phyloP scores from a whole-genome alignment of 768 basidiomycete genomes.

The Leccinellum albellum region DNA sequence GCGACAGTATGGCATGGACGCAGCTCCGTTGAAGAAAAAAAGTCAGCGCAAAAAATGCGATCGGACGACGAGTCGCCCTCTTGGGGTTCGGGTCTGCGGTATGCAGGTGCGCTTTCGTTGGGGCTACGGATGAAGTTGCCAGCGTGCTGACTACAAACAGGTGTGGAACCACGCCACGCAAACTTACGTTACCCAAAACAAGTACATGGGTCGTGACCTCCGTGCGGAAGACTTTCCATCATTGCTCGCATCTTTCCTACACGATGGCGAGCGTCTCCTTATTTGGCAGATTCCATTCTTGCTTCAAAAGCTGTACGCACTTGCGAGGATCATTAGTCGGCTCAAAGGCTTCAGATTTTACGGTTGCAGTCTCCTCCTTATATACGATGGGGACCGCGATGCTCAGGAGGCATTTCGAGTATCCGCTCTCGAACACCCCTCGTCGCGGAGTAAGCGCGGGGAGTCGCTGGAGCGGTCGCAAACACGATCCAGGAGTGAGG shows the following conservation, averaged over 20 bases:
- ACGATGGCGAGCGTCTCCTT: conserved; percentile 78
- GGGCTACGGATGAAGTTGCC: background rate
- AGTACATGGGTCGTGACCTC: conserved; percentile 92
- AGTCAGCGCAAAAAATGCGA: conserved; percentile 99
- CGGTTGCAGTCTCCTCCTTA: conserved; percentile 92
- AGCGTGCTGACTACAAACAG: conserved; percentile 39
- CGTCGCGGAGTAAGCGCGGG: conserved; percentile 65
- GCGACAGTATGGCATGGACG: conserved; percentile 96
- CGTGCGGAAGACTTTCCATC: conserved; percentile 79
- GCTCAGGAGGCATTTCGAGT: conserved; percentile 72
- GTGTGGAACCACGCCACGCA: conserved; percentile 88
- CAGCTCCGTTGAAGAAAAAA: conserved; percentile 88
- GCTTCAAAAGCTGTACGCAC: conserved; percentile 88
- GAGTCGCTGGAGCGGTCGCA: conserved; percentile 68
- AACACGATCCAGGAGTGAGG: conserved; percentile 38
- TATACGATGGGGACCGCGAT: conserved; percentile 94
- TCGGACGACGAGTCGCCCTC: conserved; percentile 83
- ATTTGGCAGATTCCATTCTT: conserved; percentile 90
- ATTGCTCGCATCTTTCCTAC: conserved; percentile 78
- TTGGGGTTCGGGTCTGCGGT: conserved; percentile 94
- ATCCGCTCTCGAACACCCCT: conserved; percentile 60
- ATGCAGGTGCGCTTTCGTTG: conserved; percentile 78
- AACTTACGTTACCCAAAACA: conserved; percentile 90
- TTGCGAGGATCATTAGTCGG: conserved; percentile 85
- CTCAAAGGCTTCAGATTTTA: conserved; percentile 98